Evolutionary conservation across 306 rosid genomes (phyloP).

Genomic region (Quercus alba): DNA sequence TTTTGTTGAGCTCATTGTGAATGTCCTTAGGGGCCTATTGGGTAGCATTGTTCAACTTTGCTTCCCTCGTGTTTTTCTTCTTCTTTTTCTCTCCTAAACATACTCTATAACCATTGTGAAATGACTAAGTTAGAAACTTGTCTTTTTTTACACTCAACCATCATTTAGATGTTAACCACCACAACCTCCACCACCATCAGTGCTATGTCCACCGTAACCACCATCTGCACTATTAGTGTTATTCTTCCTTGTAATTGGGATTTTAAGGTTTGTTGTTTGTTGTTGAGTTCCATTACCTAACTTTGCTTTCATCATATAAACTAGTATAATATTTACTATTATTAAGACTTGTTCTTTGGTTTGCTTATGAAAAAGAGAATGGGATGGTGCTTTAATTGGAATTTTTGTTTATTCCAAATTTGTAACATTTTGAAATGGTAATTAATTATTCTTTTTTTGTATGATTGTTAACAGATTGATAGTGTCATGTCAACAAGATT

Average conservation of each 20-base stretch:
- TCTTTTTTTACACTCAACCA: not conserved
- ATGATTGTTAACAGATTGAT: slow-evolving; percentile 62
- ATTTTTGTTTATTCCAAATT: not conserved
- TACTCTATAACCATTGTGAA: not conserved
- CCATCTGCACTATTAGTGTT: not conserved
- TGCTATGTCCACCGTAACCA: not conserved
- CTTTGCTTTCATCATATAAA: too few relatives aligned
- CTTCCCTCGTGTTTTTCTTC: too few relatives aligned
- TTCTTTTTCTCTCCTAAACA: too few relatives aligned
- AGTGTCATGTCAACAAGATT: slow-evolving; percentile 91
- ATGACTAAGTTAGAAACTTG: not conserved
- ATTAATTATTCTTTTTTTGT: not conserved
- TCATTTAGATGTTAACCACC: not conserved
- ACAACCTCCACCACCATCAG: not conserved
- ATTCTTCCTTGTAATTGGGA: not conserved
- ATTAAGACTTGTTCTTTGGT: too few relatives aligned
- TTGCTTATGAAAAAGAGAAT: not conserved
- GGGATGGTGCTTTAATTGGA: not conserved
- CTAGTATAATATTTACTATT: too few relatives aligned
- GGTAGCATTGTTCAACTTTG: too few relatives aligned
- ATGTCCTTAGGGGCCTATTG: too few relatives aligned
- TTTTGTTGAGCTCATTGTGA: too few relatives aligned
- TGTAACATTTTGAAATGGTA: not conserved
- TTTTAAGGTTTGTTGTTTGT: not conserved
- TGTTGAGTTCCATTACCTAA: not conserved